Conservation (phyloP, 148 eudicot genomes). For the Silene uniflora region DNA sequence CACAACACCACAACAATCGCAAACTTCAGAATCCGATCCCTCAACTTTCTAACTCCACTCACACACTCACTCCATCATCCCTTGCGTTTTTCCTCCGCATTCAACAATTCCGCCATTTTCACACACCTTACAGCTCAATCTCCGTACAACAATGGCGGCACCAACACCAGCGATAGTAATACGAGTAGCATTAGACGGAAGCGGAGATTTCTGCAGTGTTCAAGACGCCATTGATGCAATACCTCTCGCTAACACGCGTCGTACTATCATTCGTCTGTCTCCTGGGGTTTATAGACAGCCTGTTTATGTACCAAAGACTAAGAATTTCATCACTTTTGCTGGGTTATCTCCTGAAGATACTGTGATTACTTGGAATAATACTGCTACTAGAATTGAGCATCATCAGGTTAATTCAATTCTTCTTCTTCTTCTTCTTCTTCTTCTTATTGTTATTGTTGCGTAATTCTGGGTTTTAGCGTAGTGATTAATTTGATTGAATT, state of each 20-base stretch:
- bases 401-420: constrained; percentile 48
- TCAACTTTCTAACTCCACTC: background rate
- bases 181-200: constrained; percentile 62
- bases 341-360: constrained; percentile 68
- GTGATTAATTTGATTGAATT: no score
- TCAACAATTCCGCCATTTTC: background rate
- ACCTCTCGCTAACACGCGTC: constrained; percentile 63
- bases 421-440: background rate
- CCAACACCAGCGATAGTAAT: constrained; percentile 26
- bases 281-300: constrained; percentile 87
- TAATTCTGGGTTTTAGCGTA: background rate
- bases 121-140: background rate
- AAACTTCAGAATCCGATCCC: background rate
- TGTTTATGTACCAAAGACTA: constrained; percentile 78
- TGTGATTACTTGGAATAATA: constrained; percentile 64
- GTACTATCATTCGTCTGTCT: constrained; percentile 73
- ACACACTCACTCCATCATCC: background rate
- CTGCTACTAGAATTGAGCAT: constrained; percentile 71
- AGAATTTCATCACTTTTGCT: constrained; percentile 72
- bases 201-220: constrained; percentile 52
- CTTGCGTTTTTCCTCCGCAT: background rate
- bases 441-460: background rate
- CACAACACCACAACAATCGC: no score
- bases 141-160: background rate
- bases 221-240: constrained; percentile 89